These are phyloP conservation scores for Plasmodiophora brassicae DNA, from an alignment of 208 protist genomes.

Conservation along the genomic window DNA sequence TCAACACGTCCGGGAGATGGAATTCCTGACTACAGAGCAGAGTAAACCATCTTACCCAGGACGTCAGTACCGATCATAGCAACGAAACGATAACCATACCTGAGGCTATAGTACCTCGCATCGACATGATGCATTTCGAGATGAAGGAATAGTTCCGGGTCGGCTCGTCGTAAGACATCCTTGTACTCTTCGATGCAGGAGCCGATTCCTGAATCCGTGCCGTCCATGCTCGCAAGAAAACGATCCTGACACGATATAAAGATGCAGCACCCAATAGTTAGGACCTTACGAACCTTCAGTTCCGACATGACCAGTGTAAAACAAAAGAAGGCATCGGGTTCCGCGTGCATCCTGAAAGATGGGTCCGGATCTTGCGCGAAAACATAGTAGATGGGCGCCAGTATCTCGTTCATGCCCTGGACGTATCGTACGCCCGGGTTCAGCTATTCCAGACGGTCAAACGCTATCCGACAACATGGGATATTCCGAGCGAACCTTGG, in stretches of 20 bases:
- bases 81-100: background rate
- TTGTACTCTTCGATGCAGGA: background rate
- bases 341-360: constrained; percentile 33
- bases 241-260: background rate
- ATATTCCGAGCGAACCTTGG: background rate
- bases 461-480: background rate
- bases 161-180: background rate
- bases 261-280: background rate
- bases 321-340: constrained; percentile 72
- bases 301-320: constrained; percentile 69
- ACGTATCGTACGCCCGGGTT: constrained; percentile 43
- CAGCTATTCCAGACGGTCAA: background rate
- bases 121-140: background rate
- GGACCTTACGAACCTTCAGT: constrained; percentile 9
- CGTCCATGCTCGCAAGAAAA: constrained; percentile 21
- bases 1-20: constrained; percentile 65
- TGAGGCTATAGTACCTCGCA: constrained; percentile 34
- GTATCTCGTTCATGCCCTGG: constrained; percentile 68
- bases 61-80: background rate
- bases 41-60: constrained; percentile 40
- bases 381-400: constrained; percentile 69
- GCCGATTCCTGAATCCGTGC: background rate
- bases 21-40: constrained; percentile 62
- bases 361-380: constrained; percentile 49
- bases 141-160: constrained; percentile 8